Conservation (phyloP, 805 yeast genomes). For the Ogataea degrootiae region DNA sequence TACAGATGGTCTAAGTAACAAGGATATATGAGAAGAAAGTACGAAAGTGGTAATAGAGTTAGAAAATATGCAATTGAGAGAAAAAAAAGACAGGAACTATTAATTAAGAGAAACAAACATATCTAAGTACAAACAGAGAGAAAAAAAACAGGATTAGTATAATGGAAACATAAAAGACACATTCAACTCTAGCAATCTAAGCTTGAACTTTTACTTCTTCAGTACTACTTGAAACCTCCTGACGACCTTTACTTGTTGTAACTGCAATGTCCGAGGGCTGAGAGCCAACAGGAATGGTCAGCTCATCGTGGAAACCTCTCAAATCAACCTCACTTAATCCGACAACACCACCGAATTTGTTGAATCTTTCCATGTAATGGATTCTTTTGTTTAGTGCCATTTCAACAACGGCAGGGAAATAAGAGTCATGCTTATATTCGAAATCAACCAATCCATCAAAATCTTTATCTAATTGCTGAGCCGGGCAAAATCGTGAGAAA, state of each 20-base stretch:
- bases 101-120: too few species aligned
- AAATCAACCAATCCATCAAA: constrained; percentile 87
- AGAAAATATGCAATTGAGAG: too few species aligned
- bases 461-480: constrained; percentile 71
- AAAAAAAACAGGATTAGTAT: too few species aligned
- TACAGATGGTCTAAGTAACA: too few species aligned
- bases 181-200: too few species aligned
- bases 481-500: constrained; percentile 75
- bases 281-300: constrained; percentile 28
- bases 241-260: not conserved
- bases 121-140: too few species aligned
- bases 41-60: too few species aligned
- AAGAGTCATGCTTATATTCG: constrained; percentile 70
- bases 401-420: constrained; percentile 69
- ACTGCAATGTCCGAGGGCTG: constrained; percentile 20
- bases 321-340: constrained; percentile 84
- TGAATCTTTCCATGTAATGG: constrained; percentile 65
- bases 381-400: constrained; percentile 55
- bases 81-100: too few species aligned
- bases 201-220: constrained; percentile 7
- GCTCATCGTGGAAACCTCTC: constrained; percentile 36
- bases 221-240: constrained; percentile 6
- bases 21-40: too few species aligned
- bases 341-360: constrained; percentile 61
- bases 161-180: too few species aligned